Conservation (phyloP, 352 stramenopile species). For the Phytophthora agathidicida region DNA sequence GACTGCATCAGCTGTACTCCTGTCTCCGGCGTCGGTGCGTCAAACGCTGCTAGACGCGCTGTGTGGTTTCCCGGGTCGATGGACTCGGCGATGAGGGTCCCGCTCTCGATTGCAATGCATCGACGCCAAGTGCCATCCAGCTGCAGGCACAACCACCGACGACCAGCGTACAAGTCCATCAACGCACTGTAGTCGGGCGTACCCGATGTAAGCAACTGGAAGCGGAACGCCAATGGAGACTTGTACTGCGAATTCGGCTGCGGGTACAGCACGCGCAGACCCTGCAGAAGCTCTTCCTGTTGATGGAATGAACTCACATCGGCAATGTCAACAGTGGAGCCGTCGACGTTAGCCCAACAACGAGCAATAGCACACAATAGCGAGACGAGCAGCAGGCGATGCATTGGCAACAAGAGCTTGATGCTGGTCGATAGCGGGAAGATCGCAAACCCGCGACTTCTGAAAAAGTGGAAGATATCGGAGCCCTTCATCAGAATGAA, state of each 20-base stretch:
- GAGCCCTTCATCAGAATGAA: too few species aligned
- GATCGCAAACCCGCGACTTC: conserved; percentile 15
- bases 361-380: conserved; percentile 3
- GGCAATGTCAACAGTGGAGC: neutral
- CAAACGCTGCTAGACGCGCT: conserved; percentile 17
- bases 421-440: conserved; percentile 20
- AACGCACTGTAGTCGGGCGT: conserved; percentile 13
- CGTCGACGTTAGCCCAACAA: neutral
- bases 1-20: conserved; percentile 15
- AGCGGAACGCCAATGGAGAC: conserved; percentile 32
- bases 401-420: conserved; percentile 4
- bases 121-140: conserved; percentile 20
- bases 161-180: conserved; percentile 15
- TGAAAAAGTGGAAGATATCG: conserved; percentile 12
- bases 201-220: conserved; percentile 13
- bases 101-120: conserved; percentile 31
- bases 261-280: conserved; percentile 19
- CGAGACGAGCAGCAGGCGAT: neutral
- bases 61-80: conserved; percentile 32
- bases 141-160: conserved; percentile 30
- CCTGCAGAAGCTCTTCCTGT: conserved; percentile 15
- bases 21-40: conserved; percentile 18
- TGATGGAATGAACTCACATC: neutral
- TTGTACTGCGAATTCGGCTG: conserved; percentile 21
- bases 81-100: conserved; percentile 8